Percentiles rank a stretch among this genome's conserved stretches.
phyloP scores from a whole-genome alignment of 2,329 filamentous ascomycete genomes.

The Chaetomium sp. region DNA sequence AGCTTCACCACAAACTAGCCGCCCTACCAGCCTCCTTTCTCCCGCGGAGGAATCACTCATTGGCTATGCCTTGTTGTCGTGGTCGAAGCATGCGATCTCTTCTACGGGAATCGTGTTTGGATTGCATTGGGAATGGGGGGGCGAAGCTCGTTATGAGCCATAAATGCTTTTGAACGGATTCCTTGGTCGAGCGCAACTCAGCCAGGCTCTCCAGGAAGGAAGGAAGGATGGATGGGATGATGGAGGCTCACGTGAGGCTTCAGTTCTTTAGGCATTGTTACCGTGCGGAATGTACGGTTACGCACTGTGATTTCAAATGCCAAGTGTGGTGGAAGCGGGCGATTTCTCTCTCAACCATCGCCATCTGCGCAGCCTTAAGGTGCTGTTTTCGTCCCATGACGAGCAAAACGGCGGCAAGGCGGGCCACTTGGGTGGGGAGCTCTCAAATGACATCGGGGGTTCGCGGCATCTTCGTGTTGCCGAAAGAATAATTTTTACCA shows the following conservation, averaged over 20 bases:
- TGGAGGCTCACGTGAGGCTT: no score
- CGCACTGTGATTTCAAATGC: constrained; percentile 10
- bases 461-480: constrained; percentile 2
- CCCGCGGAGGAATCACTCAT: background rate
- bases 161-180: background rate
- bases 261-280: background rate
- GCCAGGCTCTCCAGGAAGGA: no score
- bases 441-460: constrained; percentile 6
- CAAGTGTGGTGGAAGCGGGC: constrained; percentile 17
- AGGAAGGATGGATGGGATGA: constrained; percentile 15
- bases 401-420: constrained; percentile 20
- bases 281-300: constrained; percentile 11
- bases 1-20: constrained; percentile 6
- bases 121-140: background rate
- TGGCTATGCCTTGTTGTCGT: background rate
- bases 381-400: constrained; percentile 23
- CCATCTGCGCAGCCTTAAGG: background rate
- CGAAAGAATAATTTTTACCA: background rate
- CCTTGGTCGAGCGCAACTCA: background rate
- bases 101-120: background rate
- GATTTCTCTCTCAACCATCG: constrained; percentile 21
- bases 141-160: background rate
- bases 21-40: background rate
- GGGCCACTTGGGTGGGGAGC: constrained; percentile 25
- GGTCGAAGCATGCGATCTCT: background rate